phyloP scores from a whole-genome alignment of 352 stramenopile genomes.

The Thraustotheca clavata region DNA sequence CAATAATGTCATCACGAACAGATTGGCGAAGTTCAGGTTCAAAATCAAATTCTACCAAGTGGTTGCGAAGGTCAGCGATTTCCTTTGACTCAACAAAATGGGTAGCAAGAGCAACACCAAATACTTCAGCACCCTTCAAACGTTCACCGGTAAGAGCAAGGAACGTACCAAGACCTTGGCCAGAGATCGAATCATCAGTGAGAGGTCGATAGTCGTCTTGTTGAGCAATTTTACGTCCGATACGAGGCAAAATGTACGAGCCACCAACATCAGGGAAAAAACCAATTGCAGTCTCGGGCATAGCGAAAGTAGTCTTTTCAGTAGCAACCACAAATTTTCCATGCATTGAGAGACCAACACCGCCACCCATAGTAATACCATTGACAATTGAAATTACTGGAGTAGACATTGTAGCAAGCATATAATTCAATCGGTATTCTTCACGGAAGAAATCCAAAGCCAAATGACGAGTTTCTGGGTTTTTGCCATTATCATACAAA shows the following conservation, averaged over 20 bases:
- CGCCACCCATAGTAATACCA: slow-evolving; percentile 98
- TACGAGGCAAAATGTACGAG: slow-evolving; percentile 88
- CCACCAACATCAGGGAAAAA: slow-evolving; percentile 97
- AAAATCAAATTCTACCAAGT: slow-evolving; percentile 77
- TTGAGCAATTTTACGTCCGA: slow-evolving; percentile 57
- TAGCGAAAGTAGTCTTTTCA: slow-evolving; percentile 96
- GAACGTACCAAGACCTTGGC: slow-evolving; percentile 89
- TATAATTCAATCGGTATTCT: slow-evolving; percentile 93
- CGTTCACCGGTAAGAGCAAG: slow-evolving; percentile 91
- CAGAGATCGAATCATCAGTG: slow-evolving; percentile 52
- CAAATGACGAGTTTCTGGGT: slow-evolving; percentile 54
- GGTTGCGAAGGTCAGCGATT: slow-evolving; percentile 83
- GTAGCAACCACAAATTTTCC: slow-evolving; percentile 95
- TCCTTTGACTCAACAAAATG: slow-evolving; percentile 90
- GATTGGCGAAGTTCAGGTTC: slow-evolving; percentile 57
- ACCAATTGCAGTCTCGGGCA: slow-evolving; percentile 97
- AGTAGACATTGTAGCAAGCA: slow-evolving; percentile 76
- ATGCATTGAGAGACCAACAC: slow-evolving; percentile 96
- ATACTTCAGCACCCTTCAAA: slow-evolving; percentile 81
- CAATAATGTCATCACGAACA: slow-evolving; percentile 78
- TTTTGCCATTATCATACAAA: slow-evolving; percentile 76
- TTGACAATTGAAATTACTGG: slow-evolving; percentile 93
- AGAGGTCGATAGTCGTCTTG: slow-evolving; percentile 64
- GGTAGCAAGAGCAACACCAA: slow-evolving; percentile 93
- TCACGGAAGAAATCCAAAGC: slow-evolving; percentile 91